These are phyloP conservation scores for Colletotrichum somersetense DNA, from an alignment of 2,329 filamentous ascomycete genomes.

Conservation along the genomic window DNA sequence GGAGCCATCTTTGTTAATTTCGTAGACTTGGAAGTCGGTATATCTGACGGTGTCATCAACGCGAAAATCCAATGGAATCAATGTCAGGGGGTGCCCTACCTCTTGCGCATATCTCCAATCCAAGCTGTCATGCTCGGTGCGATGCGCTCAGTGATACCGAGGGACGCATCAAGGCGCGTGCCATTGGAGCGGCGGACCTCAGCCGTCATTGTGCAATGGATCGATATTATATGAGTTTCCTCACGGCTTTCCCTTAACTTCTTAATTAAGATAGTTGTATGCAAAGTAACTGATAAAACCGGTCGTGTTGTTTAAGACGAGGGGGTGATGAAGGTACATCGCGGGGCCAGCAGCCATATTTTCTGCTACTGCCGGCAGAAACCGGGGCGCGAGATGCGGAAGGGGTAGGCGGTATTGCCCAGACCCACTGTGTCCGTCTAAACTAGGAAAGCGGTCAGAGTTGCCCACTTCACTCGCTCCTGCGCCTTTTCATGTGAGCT, in stretches of 20 bases:
- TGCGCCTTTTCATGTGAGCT: conserved; percentile 25
- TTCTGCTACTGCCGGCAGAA: conserved; percentile 39
- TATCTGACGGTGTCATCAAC: conserved; percentile 65
- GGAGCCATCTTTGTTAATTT: conserved; percentile 81
- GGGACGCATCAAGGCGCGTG: conserved; percentile 38
- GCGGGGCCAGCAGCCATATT: conserved; percentile 37
- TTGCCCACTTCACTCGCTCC: background rate
- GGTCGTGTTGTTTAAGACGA: conserved; percentile 14
- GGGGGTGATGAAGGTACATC: conserved; percentile 5
- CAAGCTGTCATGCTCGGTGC: conserved; percentile 41
- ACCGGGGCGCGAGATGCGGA: background rate
- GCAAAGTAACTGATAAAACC: background rate
- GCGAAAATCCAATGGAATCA: background rate
- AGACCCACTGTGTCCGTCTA: fast-evolving
- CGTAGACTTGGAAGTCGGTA: conserved; percentile 93
- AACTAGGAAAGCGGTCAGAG: conserved; percentile 10
- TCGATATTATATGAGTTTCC: background rate
- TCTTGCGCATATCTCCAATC: conserved; percentile 43
- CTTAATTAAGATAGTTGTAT: background rate
- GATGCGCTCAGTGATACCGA: conserved; percentile 43
- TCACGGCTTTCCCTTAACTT: background rate
- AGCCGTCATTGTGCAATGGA: background rate
- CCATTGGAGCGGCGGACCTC: conserved; percentile 35
- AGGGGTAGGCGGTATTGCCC: conserved; percentile 3
- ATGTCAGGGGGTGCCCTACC: conserved; percentile 1